A percentile compares a stretch with the other conserved stretches of the same genome.
phyloP scores from a whole-genome alignment of 352 stramenopile species.

The Peronosclerospora sorghi region DNA sequence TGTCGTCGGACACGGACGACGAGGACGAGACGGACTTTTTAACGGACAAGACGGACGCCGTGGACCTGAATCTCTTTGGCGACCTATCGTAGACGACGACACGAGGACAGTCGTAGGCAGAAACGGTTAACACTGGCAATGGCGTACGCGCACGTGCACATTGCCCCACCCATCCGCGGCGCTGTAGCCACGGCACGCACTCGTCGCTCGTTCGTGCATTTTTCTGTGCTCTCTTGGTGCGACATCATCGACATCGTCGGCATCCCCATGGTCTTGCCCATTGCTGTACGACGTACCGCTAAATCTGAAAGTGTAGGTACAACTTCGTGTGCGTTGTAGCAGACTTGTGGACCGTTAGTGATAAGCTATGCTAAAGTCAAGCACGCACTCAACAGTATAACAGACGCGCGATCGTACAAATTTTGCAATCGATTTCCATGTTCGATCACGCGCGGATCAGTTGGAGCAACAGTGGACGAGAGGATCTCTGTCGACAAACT shows the following conservation, averaged over 20 bases:
- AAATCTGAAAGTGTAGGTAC: slow-evolving; percentile 62
- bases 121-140: background rate
- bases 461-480: slow-evolving; percentile 14
- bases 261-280: too few species aligned
- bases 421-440: slow-evolving; percentile 24
- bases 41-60: slow-evolving; percentile 22
- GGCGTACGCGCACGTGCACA: too few species aligned
- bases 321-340: slow-evolving; percentile 23
- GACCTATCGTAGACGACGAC: slow-evolving; percentile 14
- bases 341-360: slow-evolving; percentile 11
- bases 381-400: too few species aligned
- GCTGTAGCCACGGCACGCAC: too few species aligned
- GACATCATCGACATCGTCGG: slow-evolving; percentile 73
- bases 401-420: too few species aligned
- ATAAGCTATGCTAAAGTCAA: too few species aligned
- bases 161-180: too few species aligned
- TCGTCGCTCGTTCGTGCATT: too few species aligned
- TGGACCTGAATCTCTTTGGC: slow-evolving; percentile 40
- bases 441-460: slow-evolving; percentile 49
- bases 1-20: slow-evolving; percentile 62
- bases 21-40: slow-evolving; percentile 53
- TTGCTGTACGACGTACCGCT: slow-evolving; percentile 42
- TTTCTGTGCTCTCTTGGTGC: slow-evolving; percentile 96
- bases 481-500: slow-evolving; percentile 85
- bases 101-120: background rate